phyloP scores from a whole-genome alignment of 2,329 filamentous ascomycete genomes.

The Epichloe gansuensis region DNA sequence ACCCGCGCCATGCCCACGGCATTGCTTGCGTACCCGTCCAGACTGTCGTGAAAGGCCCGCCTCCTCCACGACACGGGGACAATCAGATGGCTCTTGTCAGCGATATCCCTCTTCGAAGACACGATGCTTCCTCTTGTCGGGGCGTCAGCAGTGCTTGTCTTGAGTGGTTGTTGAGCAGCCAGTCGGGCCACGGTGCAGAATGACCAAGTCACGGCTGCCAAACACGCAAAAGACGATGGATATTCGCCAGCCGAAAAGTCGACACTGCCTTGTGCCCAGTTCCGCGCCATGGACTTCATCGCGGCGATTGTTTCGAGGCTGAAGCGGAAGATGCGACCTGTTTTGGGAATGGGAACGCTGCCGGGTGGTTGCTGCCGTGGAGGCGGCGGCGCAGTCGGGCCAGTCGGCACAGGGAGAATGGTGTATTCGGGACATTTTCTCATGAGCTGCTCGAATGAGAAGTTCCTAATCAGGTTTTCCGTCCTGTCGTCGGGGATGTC shows the following conservation, averaged over 20 bases:
- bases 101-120: not conserved
- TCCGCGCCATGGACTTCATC: slow-evolving; percentile 17
- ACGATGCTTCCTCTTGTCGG: not conserved
- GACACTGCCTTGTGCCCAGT: not conserved
- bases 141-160: not conserved
- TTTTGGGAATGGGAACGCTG: slow-evolving; percentile 12
- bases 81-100: slow-evolving; percentile 17
- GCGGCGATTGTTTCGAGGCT: slow-evolving; percentile 18
- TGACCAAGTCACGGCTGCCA: slow-evolving; percentile 29
- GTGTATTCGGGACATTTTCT: slow-evolving; percentile 27
- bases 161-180: not conserved
- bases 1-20: slow-evolving; percentile 28
- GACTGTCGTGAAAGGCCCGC: slow-evolving; percentile 19
- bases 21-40: slow-evolving; percentile 28
- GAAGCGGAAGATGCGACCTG: slow-evolving; percentile 31
- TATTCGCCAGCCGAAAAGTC: not conserved
- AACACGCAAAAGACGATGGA: slow-evolving; percentile 25
- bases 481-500: slow-evolving; percentile 13
- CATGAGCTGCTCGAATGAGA: slow-evolving; percentile 15
- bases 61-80: slow-evolving; percentile 31
- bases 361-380: not conserved
- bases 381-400: slow-evolving; percentile 19
- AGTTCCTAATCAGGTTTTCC: slow-evolving; percentile 8
- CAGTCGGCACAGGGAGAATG: slow-evolving; percentile 18
- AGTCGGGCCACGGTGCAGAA: slow-evolving; percentile 25